phyloP scores from a whole-genome alignment of 2,329 filamentous ascomycete species.

The Colletotrichum salicis region DNA sequence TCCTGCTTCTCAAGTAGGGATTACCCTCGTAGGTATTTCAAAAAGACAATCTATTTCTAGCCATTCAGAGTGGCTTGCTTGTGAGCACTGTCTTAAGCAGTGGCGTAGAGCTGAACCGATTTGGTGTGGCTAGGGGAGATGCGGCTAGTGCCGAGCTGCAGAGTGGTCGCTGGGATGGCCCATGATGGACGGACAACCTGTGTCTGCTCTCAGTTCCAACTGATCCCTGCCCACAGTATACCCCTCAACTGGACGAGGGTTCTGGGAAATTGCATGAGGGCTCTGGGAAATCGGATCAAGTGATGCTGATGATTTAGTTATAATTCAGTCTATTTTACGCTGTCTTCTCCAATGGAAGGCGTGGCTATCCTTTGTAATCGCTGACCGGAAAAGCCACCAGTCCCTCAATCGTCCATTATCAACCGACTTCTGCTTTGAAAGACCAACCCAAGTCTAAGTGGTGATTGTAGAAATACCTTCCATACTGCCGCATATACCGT shows the following conservation, averaged over 20 bases:
- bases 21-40: neutral
- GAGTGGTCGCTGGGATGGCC: neutral
- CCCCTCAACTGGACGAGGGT: neutral
- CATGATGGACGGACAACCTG: neutral
- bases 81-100: neutral
- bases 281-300: neutral
- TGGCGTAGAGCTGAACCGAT: neutral
- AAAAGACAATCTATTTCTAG: neutral
- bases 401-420: neutral
- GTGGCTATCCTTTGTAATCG: neutral
- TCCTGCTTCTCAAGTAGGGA: neutral
- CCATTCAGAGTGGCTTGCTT: neutral
- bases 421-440: neutral
- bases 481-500: neutral
- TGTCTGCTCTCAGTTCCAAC: neutral
- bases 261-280: neutral
- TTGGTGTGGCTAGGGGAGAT: neutral
- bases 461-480: constrained; percentile 8
- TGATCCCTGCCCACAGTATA: neutral
- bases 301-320: neutral
- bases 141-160: neutral
- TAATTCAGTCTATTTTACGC: neutral
- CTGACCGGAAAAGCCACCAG: neutral
- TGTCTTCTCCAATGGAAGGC: neutral
- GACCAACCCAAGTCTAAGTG: neutral